Evolutionary conservation across 2,329 filamentous ascomycete species (phyloP), one percentile per base, ranked within the genome.

Genomic region (Metarhizium robertsii): DNA sequence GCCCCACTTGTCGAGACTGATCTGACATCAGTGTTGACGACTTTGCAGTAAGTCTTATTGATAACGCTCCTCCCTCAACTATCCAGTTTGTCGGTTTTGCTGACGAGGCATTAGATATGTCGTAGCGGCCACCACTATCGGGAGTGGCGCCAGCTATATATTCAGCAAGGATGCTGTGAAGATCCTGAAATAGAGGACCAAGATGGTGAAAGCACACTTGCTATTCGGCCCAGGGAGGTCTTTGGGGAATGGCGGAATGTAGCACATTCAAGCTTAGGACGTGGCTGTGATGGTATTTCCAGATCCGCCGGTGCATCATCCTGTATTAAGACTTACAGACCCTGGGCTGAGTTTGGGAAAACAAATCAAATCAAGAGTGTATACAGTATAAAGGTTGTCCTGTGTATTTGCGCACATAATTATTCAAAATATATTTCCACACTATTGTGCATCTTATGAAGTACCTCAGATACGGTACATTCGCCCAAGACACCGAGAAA

Each of bases 101-200:
- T 58, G 55, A 52, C 30, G 3, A 20, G 13, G 2, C 36, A 62
- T 6, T 61, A 92, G 89, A 66, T 92, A 89, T 63, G 71, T 95
- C 14, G 92, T 99, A 2, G 92, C 91, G 0, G 81, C 79, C 0
- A 99, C 94, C 4, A 99, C 94, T 0, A 72, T 95, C 6, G 97
- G 92, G 89, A 96, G 91, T 59, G 94, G 94, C 7, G 78, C 92
- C 14, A 96, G 92, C 69, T 99, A 99, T 68, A 79, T 95, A 6
- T 95, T 87, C 68, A 89, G 84, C 61, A 96, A 94, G 69, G 87
- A 95, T 64, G 92, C 91, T 0, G 92, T 97, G 36, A 95, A 87
- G 69, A 96, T 97, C 55, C 69, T 97, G 46, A 70, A 67, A 52
- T 66, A 69, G 57, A 48, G 7, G 7, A 14, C 8, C 7, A 5